Evolutionary conservation across 140 eudicot genomes (phyloP).

Genomic region (Cichorium intybus): DNA sequence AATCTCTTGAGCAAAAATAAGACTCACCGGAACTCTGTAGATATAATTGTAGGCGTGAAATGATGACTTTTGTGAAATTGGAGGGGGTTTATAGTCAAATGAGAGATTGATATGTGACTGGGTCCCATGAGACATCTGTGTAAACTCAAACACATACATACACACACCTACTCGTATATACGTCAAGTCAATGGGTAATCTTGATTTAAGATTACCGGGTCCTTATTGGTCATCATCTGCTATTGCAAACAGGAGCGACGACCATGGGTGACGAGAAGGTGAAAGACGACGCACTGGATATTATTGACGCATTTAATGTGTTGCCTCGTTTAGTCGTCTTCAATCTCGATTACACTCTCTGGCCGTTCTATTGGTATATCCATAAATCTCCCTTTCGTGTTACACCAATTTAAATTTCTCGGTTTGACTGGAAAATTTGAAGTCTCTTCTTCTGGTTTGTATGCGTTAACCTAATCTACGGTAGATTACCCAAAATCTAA

Average conservation of each 20-base stretch:
- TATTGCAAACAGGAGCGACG: conserved; percentile 9
- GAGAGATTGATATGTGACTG: too few species aligned
- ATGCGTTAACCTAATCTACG: not conserved
- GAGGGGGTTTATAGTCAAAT: too few species aligned
- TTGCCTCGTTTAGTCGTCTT: conserved; percentile 94
- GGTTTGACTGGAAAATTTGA: not conserved
- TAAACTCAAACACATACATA: not conserved
- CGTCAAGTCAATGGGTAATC: too few species aligned
- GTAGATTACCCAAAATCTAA: not conserved
- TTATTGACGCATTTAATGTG: conserved; percentile 58
- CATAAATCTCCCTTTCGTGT: not conserved
- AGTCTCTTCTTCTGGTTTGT: not conserved
- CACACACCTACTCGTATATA: too few species aligned
- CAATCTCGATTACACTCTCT: conserved; percentile 95
- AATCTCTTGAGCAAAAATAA: too few species aligned
- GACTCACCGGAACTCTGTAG: too few species aligned
- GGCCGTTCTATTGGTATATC: conserved; percentile 95
- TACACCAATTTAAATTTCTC: not conserved
- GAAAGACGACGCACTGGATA: conserved; percentile 76
- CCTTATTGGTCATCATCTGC: conserved; percentile 10
- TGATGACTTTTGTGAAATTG: not conserved
- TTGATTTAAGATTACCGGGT: not conserved
- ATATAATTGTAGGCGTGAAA: too few species aligned
- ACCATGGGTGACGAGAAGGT: conserved; percentile 68
- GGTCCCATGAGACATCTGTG: too few species aligned